Conservation (phyloP, 352 stramenopile genomes). For the Plasmopara viticola region DNA sequence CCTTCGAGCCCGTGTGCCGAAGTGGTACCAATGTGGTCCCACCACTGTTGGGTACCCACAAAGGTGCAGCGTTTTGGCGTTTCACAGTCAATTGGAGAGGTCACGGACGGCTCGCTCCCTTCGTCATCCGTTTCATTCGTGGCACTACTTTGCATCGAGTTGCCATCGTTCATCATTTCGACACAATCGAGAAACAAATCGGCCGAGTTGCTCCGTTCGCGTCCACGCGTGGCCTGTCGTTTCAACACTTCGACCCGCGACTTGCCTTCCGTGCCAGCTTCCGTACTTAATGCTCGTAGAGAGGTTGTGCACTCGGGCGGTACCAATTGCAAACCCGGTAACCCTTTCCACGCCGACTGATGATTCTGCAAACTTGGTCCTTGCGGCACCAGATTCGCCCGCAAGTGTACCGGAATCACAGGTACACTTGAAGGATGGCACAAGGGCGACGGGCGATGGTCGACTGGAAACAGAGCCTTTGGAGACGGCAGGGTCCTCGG, state of each 20-base stretch:
- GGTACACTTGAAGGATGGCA: not conserved
- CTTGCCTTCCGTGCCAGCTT: conserved; percentile 21
- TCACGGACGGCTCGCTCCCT: conserved; percentile 17
- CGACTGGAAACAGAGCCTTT: conserved; percentile 24
- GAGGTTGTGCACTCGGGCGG: conserved; percentile 8
- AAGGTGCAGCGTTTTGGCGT: conserved; percentile 19
- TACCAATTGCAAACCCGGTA: conserved; percentile 29
- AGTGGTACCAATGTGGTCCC: conserved; percentile 10
- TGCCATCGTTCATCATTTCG: conserved; percentile 45
- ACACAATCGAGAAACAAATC: conserved; percentile 83
- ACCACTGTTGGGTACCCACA: conserved; percentile 15
- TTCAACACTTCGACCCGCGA: conserved; percentile 46
- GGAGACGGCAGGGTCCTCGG: conserved; percentile 10
- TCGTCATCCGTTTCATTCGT: conserved; percentile 26
- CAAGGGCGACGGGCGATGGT: conserved; percentile 5
- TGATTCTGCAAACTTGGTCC: conserved; percentile 46
- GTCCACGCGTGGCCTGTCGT: conserved; percentile 18
- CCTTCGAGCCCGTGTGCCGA: too few species aligned
- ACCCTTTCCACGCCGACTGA: conserved; percentile 45
- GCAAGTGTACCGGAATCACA: conserved; percentile 1
- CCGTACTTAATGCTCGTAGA: not conserved
- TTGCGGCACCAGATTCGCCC: conserved; percentile 4
- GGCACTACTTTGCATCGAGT: conserved; percentile 12
- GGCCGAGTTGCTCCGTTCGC: conserved; percentile 63
- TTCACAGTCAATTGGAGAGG: conserved; percentile 14